These are phyloP conservation scores for Udeniomyces megalosporus DNA, from an alignment of 768 basidiomycete genomes.

Conservation along the genomic window DNA sequence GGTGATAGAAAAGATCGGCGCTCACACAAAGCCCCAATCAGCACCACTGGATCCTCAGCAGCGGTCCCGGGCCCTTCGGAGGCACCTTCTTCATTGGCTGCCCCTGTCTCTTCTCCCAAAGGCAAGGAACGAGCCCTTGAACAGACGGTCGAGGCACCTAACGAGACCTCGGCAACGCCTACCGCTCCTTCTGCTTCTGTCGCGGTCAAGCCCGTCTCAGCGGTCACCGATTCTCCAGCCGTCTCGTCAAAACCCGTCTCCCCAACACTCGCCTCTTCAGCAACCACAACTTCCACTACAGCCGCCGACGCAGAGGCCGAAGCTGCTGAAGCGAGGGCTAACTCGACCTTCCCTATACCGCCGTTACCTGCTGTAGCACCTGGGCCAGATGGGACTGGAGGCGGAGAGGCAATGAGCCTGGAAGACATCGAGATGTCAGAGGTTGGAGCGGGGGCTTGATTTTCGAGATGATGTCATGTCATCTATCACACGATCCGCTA, in stretches of 20 bases:
- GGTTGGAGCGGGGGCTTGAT: background rate
- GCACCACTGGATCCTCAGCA: background rate
- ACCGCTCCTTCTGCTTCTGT: background rate
- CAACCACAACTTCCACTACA: background rate
- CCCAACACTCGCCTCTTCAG: background rate
- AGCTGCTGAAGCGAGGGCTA: background rate
- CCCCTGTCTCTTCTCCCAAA: background rate
- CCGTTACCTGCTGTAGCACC: too few species aligned
- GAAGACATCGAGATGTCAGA: conserved; percentile 4
- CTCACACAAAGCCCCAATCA: background rate
- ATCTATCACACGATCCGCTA: too few species aligned
- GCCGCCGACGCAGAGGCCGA: background rate
- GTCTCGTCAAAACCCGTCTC: background rate
- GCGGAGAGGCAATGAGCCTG: background rate
- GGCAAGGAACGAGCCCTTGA: background rate
- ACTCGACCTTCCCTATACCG: background rate
- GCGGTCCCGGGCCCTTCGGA: background rate
- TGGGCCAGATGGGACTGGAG: background rate
- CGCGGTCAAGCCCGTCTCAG: background rate
- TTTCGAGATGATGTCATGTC: background rate
- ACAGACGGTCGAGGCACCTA: too few species aligned
- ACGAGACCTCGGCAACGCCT: background rate
- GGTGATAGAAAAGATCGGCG: conserved; percentile 44
- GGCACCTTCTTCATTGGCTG: background rate
- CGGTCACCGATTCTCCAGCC: background rate